phyloP scores from a whole-genome alignment of 2,329 filamentous ascomycete genomes.

The Talaromyces sp. region DNA sequence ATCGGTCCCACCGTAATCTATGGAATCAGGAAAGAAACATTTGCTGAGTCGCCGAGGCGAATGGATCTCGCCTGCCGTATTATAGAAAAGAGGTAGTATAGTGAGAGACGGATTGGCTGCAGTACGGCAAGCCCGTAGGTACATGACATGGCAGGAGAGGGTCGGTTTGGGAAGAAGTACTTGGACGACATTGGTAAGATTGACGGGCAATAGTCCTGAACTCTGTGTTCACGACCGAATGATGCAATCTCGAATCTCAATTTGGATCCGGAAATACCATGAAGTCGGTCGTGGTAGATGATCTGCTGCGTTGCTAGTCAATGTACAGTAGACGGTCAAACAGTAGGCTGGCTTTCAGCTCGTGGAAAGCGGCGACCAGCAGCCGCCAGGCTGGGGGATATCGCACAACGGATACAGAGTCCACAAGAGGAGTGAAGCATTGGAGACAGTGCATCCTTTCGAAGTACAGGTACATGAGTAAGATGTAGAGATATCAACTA shows the following conservation, averaged over 20 bases:
- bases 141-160: conserved; percentile 1
- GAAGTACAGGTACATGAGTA: too few species aligned
- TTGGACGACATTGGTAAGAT: neutral
- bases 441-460: neutral
- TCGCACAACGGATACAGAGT: neutral
- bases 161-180: neutral
- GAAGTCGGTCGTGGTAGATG: neutral
- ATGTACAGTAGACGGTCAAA: neutral
- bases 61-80: neutral
- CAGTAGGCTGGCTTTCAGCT: neutral
- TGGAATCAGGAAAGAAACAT: neutral
- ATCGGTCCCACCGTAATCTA: neutral
- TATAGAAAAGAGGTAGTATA: neutral
- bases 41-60: neutral
- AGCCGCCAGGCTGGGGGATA: neutral
- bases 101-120: neutral
- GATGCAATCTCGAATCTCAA: neutral
- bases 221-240: neutral
- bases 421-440: neutral
- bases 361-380: neutral
- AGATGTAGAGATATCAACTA: neutral
- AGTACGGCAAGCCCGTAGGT: conserved; percentile 1
- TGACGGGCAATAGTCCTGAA: neutral
- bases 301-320: neutral
- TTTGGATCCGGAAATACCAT: neutral